A percentile compares a stretch with the other conserved stretches of the same genome.
These are phyloP conservation scores for Crithidia sp. DNA, from an alignment of 208 protist species.

Conservation along the genomic window DNA sequence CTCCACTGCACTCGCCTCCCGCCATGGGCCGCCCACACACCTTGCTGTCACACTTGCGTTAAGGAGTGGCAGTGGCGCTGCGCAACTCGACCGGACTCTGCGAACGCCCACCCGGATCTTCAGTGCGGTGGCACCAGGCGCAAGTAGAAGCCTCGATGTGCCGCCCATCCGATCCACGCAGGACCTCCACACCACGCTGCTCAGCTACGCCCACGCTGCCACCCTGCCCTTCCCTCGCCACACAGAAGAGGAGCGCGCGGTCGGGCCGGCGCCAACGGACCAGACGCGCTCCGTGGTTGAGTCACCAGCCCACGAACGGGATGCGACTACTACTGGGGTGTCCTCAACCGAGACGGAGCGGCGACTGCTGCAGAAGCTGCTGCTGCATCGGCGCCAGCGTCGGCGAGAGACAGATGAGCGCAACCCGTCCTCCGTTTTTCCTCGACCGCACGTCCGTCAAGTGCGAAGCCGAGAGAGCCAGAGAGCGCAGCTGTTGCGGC, in stretches of 20 bases:
- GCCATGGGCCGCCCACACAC: too few species aligned
- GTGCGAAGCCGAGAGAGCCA: background rate
- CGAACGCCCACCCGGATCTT: background rate
- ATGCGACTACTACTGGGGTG: background rate
- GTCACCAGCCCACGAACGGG: background rate
- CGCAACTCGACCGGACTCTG: background rate
- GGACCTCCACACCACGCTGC: slow-evolving; percentile 29
- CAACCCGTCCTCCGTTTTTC: background rate
- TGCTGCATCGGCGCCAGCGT: slow-evolving; percentile 23
- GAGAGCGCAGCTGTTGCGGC: background rate
- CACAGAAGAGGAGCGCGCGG: too few species aligned
- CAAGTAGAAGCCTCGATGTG: background rate
- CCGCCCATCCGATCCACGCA: slow-evolving; percentile 18
- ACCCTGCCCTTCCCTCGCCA: background rate
- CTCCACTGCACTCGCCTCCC: too few species aligned
- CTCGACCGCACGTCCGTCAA: background rate
- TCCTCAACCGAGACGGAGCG: slow-evolving; percentile 4
- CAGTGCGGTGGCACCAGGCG: too few species aligned
- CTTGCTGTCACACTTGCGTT: too few species aligned
- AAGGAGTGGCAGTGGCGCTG: too few species aligned
- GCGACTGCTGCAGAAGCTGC: slow-evolving; percentile 22
- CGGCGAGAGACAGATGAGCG: background rate
- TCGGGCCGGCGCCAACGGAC: background rate
- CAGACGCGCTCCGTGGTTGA: too few species aligned
- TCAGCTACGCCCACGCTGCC: slow-evolving; percentile 21